phyloP scores from a whole-genome alignment of 306 rosid species.

The Lathyrus tuberosus region DNA sequence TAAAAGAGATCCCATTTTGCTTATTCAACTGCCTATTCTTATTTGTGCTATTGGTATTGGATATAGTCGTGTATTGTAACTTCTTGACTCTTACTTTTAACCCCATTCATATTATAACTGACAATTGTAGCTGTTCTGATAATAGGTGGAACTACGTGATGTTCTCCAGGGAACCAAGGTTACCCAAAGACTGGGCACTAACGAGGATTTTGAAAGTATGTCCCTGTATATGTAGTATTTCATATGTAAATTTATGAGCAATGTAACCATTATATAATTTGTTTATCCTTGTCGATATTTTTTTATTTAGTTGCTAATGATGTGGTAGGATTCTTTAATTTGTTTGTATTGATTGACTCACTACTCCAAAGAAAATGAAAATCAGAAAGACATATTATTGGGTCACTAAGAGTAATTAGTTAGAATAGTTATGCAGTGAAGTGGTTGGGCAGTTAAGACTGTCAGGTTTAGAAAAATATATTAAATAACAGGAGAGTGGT shows the following conservation, averaged over 20 bases:
- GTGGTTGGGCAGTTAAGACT: constrained; percentile 7
- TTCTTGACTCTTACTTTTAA: constrained; percentile 7
- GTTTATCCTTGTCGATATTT: constrained; percentile 11
- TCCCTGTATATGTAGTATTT: constrained; percentile 30
- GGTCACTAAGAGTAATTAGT: constrained; percentile 6
- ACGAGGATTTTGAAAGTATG: constrained; percentile 83
- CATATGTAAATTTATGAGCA: constrained; percentile 21
- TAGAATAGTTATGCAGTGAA: constrained; percentile 15
- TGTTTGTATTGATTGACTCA: constrained; percentile 2
- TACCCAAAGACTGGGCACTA: constrained; percentile 67
- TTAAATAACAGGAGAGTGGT: constrained; percentile 5
- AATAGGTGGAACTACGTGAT: constrained; percentile 92
- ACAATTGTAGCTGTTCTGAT: constrained; percentile 36
- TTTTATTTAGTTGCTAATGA: constrained; percentile 5
- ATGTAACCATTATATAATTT: constrained; percentile 9
- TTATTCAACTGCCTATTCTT: constrained; percentile 8
- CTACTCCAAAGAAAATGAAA: constrained; percentile 5
- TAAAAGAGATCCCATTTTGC: constrained; percentile 24
- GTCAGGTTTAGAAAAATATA: not conserved
- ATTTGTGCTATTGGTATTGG: constrained; percentile 8
- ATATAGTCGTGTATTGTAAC: constrained; percentile 24
- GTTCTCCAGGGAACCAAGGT: constrained; percentile 82
- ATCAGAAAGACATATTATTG: not conserved
- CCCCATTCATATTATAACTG: not conserved
- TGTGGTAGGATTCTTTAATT: constrained; percentile 9